Conservation (phyloP, 805 yeast genomes). For the Diddensiella transvaalensis region DNA sequence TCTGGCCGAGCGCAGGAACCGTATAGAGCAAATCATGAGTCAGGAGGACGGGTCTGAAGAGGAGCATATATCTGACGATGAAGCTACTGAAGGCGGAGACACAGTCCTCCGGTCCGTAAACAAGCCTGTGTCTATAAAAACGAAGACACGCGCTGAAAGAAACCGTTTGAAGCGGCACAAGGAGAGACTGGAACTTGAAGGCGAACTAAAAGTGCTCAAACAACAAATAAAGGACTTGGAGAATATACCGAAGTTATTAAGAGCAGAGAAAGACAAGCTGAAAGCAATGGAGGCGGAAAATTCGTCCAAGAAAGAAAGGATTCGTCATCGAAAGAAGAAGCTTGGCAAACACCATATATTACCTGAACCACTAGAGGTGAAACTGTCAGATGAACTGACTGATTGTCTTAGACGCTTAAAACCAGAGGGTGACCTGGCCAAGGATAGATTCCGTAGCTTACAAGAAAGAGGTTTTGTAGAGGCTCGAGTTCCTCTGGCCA, state of each 20-base stretch:
- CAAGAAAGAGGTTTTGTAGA: constrained; percentile 88
- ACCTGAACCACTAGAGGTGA: constrained; percentile 59
- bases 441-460: constrained; percentile 74
- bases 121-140: constrained; percentile 61
- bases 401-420: constrained; percentile 78
- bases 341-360: constrained; percentile 46
- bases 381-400: constrained; percentile 81
- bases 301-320: constrained; percentile 13
- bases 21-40: constrained; percentile 62
- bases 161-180: constrained; percentile 63
- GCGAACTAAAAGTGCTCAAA: constrained; percentile 57
- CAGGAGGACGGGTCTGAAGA: constrained; percentile 56
- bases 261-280: constrained; percentile 21
- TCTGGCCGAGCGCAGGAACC: constrained; percentile 58
- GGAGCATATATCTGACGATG: constrained; percentile 28
- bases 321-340: constrained; percentile 34
- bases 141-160: constrained; percentile 75
- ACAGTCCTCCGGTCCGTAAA: constrained; percentile 55
- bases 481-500: constrained; percentile 67
- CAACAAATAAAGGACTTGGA: constrained; percentile 57
- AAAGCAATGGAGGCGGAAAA: constrained; percentile 19
- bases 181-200: constrained; percentile 43
- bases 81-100: constrained; percentile 30
- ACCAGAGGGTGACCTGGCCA: constrained; percentile 85
- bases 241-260: constrained; percentile 36